Percentiles rank a stretch among this genome's conserved stretches.
These are phyloP conservation scores for Hypholoma fasciculare DNA, from an alignment of 768 basidiomycete genomes.

Conservation along the genomic window DNA sequence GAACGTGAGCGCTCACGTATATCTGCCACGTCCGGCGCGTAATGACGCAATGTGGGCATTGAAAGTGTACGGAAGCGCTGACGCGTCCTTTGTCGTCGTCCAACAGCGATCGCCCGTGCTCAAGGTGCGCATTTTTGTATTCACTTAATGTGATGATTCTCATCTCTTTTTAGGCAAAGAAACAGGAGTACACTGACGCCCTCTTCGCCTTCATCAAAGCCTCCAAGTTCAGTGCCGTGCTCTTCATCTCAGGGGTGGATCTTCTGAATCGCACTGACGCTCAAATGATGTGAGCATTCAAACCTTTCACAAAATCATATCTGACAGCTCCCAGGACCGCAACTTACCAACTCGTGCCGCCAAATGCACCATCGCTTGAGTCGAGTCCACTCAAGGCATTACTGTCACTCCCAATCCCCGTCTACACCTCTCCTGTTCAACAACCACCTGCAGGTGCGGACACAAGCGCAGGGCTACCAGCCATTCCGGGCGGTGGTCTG, in stretches of 20 bases:
- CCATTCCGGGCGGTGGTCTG: conserved; percentile 80
- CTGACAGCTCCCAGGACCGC: conserved; percentile 47
- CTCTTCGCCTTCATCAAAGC: conserved; percentile 57
- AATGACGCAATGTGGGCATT: conserved; percentile 3
- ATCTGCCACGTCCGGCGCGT: neutral
- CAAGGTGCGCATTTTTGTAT: conserved; percentile 47
- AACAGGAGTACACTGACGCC: conserved; percentile 62
- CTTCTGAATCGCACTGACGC: conserved; percentile 69
- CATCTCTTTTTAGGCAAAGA: conserved; percentile 48
- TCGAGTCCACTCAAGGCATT: conserved; percentile 46
- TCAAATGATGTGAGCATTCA: conserved; percentile 67
- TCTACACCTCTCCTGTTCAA: conserved; percentile 50
- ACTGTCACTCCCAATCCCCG: conserved; percentile 47
- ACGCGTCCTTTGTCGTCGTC: conserved; percentile 53
- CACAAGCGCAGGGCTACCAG: conserved; percentile 45
- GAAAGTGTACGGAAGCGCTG: conserved; percentile 64
- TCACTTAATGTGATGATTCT: neutral
- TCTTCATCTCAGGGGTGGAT: conserved; percentile 79
- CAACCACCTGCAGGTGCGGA: conserved; percentile 25
- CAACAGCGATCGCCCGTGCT: conserved; percentile 82
- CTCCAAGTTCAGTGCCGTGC: conserved; percentile 48
- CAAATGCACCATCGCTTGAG: conserved; percentile 42
- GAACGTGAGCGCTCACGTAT: conserved; percentile 54
- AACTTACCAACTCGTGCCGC: conserved; percentile 56
- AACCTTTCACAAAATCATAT: neutral